Base-by-base conservation (phyloP, 768 basidiomycete species). In the Austroboletus eburneus region DNA sequence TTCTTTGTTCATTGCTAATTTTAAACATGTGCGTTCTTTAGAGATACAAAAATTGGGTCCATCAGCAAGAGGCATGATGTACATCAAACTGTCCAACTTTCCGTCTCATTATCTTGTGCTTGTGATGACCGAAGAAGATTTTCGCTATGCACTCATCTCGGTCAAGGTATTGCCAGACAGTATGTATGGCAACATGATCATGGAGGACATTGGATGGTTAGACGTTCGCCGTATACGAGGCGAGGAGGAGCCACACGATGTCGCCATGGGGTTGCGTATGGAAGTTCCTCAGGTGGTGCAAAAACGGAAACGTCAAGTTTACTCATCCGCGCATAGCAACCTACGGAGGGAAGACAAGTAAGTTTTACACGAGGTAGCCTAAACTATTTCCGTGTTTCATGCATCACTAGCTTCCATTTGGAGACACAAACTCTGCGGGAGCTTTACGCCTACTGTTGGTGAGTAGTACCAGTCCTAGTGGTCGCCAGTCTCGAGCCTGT, bases 401-500 rank as follows among this genome's bases (percentile, higher is more conserved):
- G 21, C 9, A 8, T 4, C 6, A 1, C 18, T 39, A 68, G 70
- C 37, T 91, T 90, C 62, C 72, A 81, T 50, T 64, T 95, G 20
- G 83, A 87, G 42, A 83, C 83, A 0, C 81, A 81, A 55, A 78
- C 83, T 6, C 66, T 92, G 16, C 74, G 85, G 48, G 86, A 91
- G 57, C 67, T 93, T 9, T 92, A 91, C 59, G 84, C 83, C 27
- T 94, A 91, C 63, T 93, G 88, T 69, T 89, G 90, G 91, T 91
- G 52, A 55, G 71, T 58, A 4, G 18, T n/a, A n/a, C 38, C 9
- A 23, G 2, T 38, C 21, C 16, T 5, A 3, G 9, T 3, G 13
- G 10, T 5, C 14, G 8, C n/a, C 22, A 20, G 25, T 51, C 27
- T 35, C 18, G 23, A 42, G 20, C 30, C 14, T 24, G 13, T 37